Conservation (phyloP, 768 basidiomycete species). For the Daedalea quercina region DNA sequence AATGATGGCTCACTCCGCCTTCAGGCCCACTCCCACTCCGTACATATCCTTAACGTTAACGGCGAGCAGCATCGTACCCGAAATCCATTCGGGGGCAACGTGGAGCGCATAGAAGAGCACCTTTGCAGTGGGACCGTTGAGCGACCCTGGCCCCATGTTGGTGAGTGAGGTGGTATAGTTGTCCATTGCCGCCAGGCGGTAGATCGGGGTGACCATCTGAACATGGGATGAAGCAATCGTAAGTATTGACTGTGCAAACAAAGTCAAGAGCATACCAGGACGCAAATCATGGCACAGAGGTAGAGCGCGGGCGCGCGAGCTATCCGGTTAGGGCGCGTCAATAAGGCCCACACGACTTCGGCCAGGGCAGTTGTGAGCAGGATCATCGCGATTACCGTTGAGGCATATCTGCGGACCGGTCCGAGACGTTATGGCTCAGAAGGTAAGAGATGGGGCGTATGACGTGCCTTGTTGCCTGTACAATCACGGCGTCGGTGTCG, state of each 20-base stretch:
- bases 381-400: neutral
- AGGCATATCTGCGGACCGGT: neutral
- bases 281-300: neutral
- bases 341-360: neutral
- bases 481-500: neutral
- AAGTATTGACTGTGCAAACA: neutral
- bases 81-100: conserved; percentile 8
- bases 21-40: neutral
- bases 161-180: conserved; percentile 1
- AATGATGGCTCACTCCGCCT: too few relatives aligned
- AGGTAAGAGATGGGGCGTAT: too few relatives aligned
- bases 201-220: conserved; percentile 6
- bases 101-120: conserved; percentile 14
- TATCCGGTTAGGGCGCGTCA: neutral
- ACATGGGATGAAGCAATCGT: neutral
- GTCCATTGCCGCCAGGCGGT: conserved; percentile 6
- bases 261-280: neutral
- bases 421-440: neutral
- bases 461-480: neutral
- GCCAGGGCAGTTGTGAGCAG: neutral
- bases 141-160: conserved; percentile 5
- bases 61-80: conserved; percentile 5
- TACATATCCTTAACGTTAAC: conserved; percentile 7
- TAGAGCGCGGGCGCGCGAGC: neutral
- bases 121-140: conserved; percentile 9